Base-by-base conservation (phyloP, 805 yeast genomes). In the Yarrowia hollandica region DNA sequence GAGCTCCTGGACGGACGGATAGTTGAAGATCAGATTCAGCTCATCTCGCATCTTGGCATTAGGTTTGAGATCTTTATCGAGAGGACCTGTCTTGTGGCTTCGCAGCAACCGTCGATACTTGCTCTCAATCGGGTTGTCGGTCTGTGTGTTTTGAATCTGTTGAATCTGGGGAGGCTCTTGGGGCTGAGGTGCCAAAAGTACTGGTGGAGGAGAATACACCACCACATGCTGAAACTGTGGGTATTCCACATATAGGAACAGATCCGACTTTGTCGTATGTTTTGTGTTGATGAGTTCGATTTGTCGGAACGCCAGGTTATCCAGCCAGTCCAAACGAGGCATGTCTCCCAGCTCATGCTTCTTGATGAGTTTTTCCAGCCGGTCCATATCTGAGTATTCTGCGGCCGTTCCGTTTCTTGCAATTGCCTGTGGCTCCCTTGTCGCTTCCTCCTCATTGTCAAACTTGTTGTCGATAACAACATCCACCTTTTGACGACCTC, bases 31-130 rank as follows among this genome's bases (percentile, higher is more conserved):
- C 42, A 75, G 77, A 60, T 81, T 77, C 58, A 92, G 77, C 64
- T 88, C 87, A 62, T 85, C 90, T 65, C 97, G 77, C 31, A 85
- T 77, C 66, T 84, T 86, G 3, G 96, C 86, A 16, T 92, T 86
- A 1, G 99, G 99, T 65, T 91, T 89, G 46, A 89, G 76, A 60
- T 90, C 97, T 64, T 82, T 83, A 68, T 91, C 98, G 33, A 89
- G 72, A 23, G 88, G 80, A 1, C 88, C 79, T 52, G 85, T 82
- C 66, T 87, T 86, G 64, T 91, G 89, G 50, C 87, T 82, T 71
- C 97, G 85, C 63, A 91, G 94, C 56, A 92, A 73, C 60, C 86
- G 83, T 64, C 96, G 82, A 68, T 86, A 90, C 69, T 92, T 94
- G 63, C 83, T 79, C 68, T 94, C 98, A 19, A 94, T 85, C 1